Percentiles rank a stretch among this genome's conserved stretches.
Evolutionary conservation across 768 basidiomycete genomes (phyloP).

Genomic region (Obba rivulosa): DNA sequence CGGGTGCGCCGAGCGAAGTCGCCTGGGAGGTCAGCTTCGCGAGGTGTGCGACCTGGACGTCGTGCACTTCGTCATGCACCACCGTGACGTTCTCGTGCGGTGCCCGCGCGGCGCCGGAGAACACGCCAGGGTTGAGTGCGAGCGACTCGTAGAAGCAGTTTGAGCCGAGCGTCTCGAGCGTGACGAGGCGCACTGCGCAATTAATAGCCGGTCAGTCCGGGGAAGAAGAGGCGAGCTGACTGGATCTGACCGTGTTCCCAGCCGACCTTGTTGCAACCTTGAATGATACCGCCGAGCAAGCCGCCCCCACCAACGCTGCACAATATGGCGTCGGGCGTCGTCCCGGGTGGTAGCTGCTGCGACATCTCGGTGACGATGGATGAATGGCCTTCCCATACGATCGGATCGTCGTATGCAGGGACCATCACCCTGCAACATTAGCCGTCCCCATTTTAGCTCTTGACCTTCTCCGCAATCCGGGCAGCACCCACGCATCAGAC

Average conservation of each 20-base stretch:
- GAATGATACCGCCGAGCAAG: conserved; percentile 61
- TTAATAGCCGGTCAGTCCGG: not conserved
- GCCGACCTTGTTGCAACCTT: conserved; percentile 54
- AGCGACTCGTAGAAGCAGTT: conserved; percentile 72
- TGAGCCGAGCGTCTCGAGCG: conserved; percentile 66
- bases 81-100: conserved; percentile 37
- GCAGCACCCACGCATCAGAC: conserved; percentile 44
- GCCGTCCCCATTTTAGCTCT: too few relatives aligned
- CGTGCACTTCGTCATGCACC: conserved; percentile 35
- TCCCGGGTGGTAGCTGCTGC: conserved; percentile 37
- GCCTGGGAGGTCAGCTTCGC: conserved; percentile 55
- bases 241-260: conserved; percentile 60
- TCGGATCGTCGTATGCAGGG: conserved; percentile 65
- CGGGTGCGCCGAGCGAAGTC: conserved; percentile 67
- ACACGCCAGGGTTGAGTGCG: conserved; percentile 43
- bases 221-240: not conserved
- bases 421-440: conserved; percentile 49
- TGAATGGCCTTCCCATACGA: conserved; percentile 73
- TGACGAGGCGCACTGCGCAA: conserved; percentile 52
- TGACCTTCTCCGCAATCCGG: too few relatives aligned
- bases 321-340: conserved; percentile 64
- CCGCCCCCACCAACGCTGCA: conserved; percentile 78
- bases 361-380: conserved; percentile 65
- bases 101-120: conserved; percentile 31
- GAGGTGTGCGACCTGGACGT: conserved; percentile 55